A percentile compares a stretch with the other conserved stretches of the same genome.
Conservation (phyloP, 1,284 basidiomycete genomes). For the Flammula alnicola region DNA sequence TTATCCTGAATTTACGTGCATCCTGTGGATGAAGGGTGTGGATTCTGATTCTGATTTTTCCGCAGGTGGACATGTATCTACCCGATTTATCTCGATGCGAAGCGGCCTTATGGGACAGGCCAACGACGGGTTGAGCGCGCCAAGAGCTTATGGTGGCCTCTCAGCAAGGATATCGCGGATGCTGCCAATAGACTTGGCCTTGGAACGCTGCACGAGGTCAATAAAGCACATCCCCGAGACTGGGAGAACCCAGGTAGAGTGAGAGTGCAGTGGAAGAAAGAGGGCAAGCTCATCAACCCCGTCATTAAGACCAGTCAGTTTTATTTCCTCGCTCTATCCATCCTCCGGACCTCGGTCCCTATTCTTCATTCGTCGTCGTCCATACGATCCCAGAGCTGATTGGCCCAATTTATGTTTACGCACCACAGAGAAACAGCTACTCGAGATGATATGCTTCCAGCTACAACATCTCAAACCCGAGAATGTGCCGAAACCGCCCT, state of each 20-base stretch:
- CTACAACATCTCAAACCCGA: slow-evolving; percentile 79
- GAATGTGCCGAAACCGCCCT: slow-evolving; percentile 72
- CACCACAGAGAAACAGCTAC: slow-evolving; percentile 77
- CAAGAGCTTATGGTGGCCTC: slow-evolving; percentile 92
- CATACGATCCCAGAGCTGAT: too few species aligned
- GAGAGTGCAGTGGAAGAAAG: slow-evolving; percentile 88
- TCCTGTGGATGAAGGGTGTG: slow-evolving; percentile 1
- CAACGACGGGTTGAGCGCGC: slow-evolving; percentile 81
- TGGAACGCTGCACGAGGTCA: slow-evolving; percentile 84
- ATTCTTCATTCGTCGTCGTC: too few species aligned
- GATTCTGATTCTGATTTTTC: slow-evolving; percentile 9
- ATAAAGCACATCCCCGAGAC: slow-evolving; percentile 90
- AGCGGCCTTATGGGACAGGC: slow-evolving; percentile 83
- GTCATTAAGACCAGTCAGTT: slow-evolving; percentile 81
- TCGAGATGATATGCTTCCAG: slow-evolving; percentile 76
- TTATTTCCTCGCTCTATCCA: background rate
- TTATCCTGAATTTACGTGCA: background rate
- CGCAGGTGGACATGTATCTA: slow-evolving; percentile 92
- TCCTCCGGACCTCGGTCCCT: too few species aligned
- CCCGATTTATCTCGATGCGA: slow-evolving; percentile 96
- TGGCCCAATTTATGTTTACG: background rate
- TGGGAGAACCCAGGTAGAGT: slow-evolving; percentile 97
- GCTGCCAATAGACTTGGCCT: slow-evolving; percentile 81
- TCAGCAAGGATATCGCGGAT: slow-evolving; percentile 90
- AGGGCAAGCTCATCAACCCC: slow-evolving; percentile 73